A percentile compares a stretch with the other conserved stretches of the same genome.
phyloP scores from a whole-genome alignment of 345 rosid genomes.

The Lenwebbia sp. region DNA sequence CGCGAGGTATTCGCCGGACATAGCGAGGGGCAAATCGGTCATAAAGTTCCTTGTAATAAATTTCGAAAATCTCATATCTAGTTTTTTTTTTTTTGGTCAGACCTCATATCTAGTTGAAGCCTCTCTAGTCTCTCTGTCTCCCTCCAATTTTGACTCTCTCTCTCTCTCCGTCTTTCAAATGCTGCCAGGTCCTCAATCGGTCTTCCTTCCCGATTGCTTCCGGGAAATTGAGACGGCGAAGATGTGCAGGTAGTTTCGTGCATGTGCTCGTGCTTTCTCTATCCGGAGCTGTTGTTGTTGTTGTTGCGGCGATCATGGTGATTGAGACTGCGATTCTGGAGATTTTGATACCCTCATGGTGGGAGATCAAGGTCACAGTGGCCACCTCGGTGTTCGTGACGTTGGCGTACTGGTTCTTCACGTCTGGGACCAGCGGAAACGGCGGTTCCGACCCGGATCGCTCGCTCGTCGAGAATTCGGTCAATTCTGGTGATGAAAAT shows the following conservation, averaged over 20 bases:
- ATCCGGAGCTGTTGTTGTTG: not conserved
- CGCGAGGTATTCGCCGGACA: not conserved
- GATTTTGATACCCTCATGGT: conserved; percentile 66
- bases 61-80: no score
- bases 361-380: conserved; percentile 76
- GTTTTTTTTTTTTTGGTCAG: no score
- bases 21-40: not conserved
- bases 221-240: not conserved
- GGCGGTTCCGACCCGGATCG: conserved; percentile 32
- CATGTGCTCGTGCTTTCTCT: not conserved
- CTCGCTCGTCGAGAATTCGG: conserved; percentile 25
- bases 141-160: not conserved
- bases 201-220: not conserved
- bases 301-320: not conserved
- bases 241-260: not conserved
- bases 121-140: not conserved
- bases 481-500: conserved; percentile 26
- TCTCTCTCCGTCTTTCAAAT: not conserved
- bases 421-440: conserved; percentile 23
- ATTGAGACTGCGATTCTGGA: conserved; percentile 19
- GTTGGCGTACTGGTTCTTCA: conserved; percentile 52
- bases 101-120: no score
- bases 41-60: not conserved
- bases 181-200: not conserved
- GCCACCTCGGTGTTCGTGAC: conserved; percentile 55